phyloP scores from a whole-genome alignment of 139 green algal genomes.

The Deuterostichococcus epilithicus region DNA sequence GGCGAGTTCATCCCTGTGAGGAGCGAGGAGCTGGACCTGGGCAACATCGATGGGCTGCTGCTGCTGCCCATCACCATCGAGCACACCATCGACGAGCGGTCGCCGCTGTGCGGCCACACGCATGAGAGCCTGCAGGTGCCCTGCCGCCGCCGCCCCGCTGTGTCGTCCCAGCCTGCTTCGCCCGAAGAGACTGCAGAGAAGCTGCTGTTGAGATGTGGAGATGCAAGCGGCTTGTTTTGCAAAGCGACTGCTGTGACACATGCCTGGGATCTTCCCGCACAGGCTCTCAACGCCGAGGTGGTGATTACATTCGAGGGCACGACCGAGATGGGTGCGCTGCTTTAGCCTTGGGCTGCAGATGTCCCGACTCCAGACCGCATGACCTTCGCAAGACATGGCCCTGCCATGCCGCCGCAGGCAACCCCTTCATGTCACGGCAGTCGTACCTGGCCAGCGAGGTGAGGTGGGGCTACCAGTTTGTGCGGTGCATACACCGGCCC shows the following conservation, averaged over 20 bases:
- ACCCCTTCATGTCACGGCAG: constrained; percentile 67
- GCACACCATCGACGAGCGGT: constrained; percentile 74
- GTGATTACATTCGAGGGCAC: constrained; percentile 72
- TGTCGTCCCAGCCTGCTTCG: neutral
- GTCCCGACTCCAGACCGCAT: neutral
- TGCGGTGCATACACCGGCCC: constrained; percentile 49
- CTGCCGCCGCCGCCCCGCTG: neutral
- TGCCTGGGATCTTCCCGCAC: constrained; percentile 8
- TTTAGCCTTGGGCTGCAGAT: neutral
- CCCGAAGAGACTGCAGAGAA: neutral
- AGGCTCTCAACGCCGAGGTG: constrained; percentile 49
- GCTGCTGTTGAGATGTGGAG: neutral
- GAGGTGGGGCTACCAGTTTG: constrained; percentile 66
- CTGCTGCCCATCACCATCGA: constrained; percentile 67
- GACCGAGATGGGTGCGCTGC: constrained; percentile 34
- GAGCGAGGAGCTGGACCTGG: constrained; percentile 22
- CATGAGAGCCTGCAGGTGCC: constrained; percentile 49
- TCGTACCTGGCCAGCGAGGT: constrained; percentile 72
- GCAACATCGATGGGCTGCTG: constrained; percentile 70
- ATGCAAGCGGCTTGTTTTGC: neutral
- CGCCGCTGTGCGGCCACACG: constrained; percentile 64
- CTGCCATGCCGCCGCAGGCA: no score
- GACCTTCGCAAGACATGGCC: neutral
- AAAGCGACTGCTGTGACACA: no score
- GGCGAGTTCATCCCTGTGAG: constrained; percentile 60